A percentile compares a stretch with the other conserved stretches of the same genome.
phyloP scores from a whole-genome alignment of 2,329 filamentous ascomycete species.

The Dryadomyces quercivorus region DNA sequence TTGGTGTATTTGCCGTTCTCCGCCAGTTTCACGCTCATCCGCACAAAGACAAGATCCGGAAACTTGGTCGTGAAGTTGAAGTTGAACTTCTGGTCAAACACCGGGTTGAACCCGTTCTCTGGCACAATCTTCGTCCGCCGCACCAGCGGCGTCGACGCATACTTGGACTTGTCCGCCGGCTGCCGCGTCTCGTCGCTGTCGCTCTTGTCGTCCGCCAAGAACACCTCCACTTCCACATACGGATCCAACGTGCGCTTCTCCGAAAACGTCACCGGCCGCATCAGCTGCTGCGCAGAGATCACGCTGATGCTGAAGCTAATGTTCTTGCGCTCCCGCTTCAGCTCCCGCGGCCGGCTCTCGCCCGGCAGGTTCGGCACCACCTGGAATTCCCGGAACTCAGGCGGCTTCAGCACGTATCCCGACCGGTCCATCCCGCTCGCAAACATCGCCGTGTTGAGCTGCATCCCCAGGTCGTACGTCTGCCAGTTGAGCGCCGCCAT shows the following conservation, averaged over 20 bases:
- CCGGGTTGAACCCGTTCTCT: conserved; percentile 88
- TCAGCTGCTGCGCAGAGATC: conserved; percentile 89
- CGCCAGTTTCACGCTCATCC: conserved; percentile 84
- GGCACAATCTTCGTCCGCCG: conserved; percentile 68
- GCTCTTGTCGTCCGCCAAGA: conserved; percentile 84
- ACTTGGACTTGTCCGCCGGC: conserved; percentile 33
- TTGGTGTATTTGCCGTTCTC: conserved; percentile 61
- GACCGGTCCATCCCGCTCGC: conserved; percentile 74
- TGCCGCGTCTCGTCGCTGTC: conserved; percentile 68
- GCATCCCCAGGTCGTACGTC: conserved; percentile 90
- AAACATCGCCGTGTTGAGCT: conserved; percentile 97
- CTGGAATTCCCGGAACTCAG: conserved; percentile 64
- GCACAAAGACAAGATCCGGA: conserved; percentile 84
- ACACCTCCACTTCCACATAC: conserved; percentile 90
- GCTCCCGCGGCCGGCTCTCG: conserved; percentile 27
- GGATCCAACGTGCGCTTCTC: conserved; percentile 63
- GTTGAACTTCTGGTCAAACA: conserved; percentile 68
- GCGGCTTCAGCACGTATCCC: conserved; percentile 89
- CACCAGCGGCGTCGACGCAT: conserved; percentile 5
- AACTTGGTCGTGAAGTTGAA: conserved; percentile 88
- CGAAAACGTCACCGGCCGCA: conserved; percentile 53
- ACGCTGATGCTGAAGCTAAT: conserved; percentile 79
- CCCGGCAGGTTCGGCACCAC: conserved; percentile 43
- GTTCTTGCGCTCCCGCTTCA: conserved; percentile 66
- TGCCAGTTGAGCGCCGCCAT: conserved; percentile 99